phyloP scores from a whole-genome alignment of 768 basidiomycete species.

The Lentinula detonsa region DNA sequence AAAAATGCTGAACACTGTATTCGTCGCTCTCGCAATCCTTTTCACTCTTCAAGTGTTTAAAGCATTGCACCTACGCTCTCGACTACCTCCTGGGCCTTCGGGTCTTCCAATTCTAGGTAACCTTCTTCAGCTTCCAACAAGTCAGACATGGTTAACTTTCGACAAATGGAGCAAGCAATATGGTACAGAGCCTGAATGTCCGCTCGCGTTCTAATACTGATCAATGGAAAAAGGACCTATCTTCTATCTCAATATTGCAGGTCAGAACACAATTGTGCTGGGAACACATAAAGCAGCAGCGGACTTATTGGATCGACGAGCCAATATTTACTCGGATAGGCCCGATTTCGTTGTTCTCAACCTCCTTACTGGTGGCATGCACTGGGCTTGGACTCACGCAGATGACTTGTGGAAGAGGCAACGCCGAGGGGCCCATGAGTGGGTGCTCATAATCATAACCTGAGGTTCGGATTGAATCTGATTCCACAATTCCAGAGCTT shows the following conservation, averaged over 20 bases:
- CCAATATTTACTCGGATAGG: neutral
- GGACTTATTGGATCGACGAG: constrained; percentile 1
- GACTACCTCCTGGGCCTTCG: constrained; percentile 30
- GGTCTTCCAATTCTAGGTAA: constrained; percentile 33
- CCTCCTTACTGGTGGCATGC: neutral
- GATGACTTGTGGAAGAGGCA: neutral
- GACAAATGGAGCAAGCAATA: constrained; percentile 25
- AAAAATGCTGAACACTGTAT: neutral
- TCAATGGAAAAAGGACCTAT: neutral
- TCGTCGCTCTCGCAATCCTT: neutral
- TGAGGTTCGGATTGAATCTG: neutral
- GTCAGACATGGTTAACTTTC: constrained; percentile 21
- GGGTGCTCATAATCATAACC: constrained; percentile 1
- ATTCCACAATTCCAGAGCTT: neutral
- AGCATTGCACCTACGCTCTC: neutral
- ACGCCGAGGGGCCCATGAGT: constrained; percentile 17
- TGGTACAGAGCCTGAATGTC: constrained; percentile 15
- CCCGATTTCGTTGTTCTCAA: neutral
- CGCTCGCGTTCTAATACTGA: neutral
- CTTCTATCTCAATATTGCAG: neutral
- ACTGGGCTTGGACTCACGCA: neutral
- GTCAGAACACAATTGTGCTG: neutral
- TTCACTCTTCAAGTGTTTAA: neutral
- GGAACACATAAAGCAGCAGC: constrained; percentile 1
- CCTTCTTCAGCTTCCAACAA: constrained; percentile 21